phyloP scores from a whole-genome alignment of 768 basidiomycete genomes.

The Vishniacozyma victoriae region DNA sequence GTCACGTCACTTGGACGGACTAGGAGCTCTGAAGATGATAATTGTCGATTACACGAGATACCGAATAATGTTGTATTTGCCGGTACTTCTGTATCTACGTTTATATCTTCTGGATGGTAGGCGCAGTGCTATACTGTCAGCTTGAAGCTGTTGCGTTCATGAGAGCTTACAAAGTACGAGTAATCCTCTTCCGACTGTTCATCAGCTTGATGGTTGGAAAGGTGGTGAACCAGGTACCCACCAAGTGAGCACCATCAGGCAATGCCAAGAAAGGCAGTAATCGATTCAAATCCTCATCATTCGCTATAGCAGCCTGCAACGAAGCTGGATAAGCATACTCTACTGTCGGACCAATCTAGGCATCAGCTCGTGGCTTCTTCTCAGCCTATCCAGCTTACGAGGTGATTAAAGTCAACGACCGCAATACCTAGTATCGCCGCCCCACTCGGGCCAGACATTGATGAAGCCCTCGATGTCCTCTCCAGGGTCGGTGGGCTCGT shows the following conservation, averaged over 20 bases:
- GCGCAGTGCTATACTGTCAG: constrained; percentile 37
- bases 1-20: constrained; percentile 76
- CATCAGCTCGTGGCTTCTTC: background rate
- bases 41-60: constrained; percentile 98
- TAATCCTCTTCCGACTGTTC: constrained; percentile 82
- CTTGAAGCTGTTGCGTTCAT: too few relatives aligned
- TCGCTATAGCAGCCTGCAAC: constrained; percentile 53
- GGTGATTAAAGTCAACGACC: constrained; percentile 90
- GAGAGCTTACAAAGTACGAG: constrained; percentile 80
- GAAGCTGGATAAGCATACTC: constrained; percentile 54
- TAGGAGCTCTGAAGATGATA: constrained; percentile 68
- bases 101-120: constrained; percentile 27
- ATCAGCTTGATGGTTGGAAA: constrained; percentile 1
- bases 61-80: constrained; percentile 73
- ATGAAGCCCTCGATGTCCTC: constrained; percentile 1
- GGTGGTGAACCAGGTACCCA: constrained; percentile 48
- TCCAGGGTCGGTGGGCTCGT: background rate
- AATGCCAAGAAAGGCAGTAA: constrained; percentile 91
- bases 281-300: constrained; percentile 76
- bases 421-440: constrained; percentile 67
- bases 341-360: constrained; percentile 81
- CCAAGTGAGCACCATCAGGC: constrained; percentile 93
- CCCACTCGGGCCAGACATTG: constrained; percentile 2
- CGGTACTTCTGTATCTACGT: constrained; percentile 34
- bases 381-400: background rate